These are phyloP conservation scores for Punica granatum DNA, from an alignment of 345 rosid genomes.

Conservation along the genomic window DNA sequence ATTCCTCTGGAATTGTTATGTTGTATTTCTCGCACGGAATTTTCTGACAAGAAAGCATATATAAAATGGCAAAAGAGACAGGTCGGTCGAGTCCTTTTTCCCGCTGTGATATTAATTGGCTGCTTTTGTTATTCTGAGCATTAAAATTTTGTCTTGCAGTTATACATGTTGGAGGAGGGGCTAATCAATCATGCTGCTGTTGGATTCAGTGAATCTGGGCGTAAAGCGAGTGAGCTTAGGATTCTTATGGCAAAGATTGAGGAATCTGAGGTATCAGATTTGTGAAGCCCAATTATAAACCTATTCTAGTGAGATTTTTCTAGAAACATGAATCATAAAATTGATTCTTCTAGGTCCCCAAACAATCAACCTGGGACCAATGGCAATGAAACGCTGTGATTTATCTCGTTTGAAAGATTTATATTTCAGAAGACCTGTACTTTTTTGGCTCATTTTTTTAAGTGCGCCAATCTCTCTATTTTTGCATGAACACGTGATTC, in stretches of 20 bases:
- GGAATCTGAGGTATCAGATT: conserved; percentile 76
- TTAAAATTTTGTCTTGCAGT: conserved; percentile 36
- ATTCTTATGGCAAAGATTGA: conserved; percentile 83
- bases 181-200: conserved; percentile 82
- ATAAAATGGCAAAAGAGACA: conserved; percentile 99
- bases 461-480: background rate
- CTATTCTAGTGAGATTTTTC: background rate
- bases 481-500: no score
- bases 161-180: conserved; percentile 93
- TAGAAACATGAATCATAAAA: background rate
- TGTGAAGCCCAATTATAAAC: background rate
- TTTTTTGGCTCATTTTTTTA: background rate
- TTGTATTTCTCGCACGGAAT: conserved; percentile 86
- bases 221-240: conserved; percentile 70
- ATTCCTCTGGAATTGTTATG: conserved; percentile 87
- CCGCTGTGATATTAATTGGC: conserved; percentile 5
- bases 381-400: background rate
- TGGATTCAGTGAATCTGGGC: conserved; percentile 91
- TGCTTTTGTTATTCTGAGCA: background rate
- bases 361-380: background rate
- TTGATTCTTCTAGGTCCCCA: background rate
- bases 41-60: conserved; percentile 91
- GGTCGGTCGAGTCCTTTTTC: conserved; percentile 41
- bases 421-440: background rate
- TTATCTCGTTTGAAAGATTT: background rate